Evolutionary conservation across 1,284 basidiomycete species (phyloP).

Genomic region (Taiwanofungus camphoratus): DNA sequence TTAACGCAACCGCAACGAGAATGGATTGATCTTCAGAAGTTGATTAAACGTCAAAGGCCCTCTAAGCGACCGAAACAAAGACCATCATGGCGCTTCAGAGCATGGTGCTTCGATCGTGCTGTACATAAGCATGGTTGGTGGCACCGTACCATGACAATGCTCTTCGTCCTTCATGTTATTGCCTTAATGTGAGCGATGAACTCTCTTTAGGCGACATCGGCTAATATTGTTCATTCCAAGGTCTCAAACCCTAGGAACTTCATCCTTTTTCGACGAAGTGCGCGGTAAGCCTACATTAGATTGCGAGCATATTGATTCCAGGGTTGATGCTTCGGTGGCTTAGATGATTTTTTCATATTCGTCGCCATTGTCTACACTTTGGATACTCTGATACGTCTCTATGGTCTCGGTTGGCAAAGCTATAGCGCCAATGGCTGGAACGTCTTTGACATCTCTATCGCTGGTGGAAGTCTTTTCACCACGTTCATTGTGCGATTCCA

Average conservation of each 20-base stretch:
- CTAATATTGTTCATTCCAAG: slow-evolving; percentile 36
- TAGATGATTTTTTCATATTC: slow-evolving; percentile 76
- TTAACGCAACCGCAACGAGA: slow-evolving; percentile 87
- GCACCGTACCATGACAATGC: slow-evolving; percentile 76
- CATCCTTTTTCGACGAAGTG: slow-evolving; percentile 50
- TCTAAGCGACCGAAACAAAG: slow-evolving; percentile 70
- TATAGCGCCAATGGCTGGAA: slow-evolving; percentile 92
- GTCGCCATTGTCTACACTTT: slow-evolving; percentile 73
- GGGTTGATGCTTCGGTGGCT: too few species aligned
- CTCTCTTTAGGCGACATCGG: not conserved
- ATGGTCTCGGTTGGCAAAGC: slow-evolving; percentile 81
- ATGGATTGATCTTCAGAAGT: slow-evolving; percentile 91
- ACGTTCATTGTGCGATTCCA: slow-evolving; percentile 73
- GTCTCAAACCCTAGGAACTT: slow-evolving; percentile 75
- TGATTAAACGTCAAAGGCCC: slow-evolving; percentile 85
- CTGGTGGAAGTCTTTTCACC: slow-evolving; percentile 80
- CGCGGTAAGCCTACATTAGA: slow-evolving; percentile 47
- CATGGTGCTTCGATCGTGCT: slow-evolving; percentile 92
- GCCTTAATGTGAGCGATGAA: slow-evolving; percentile 67
- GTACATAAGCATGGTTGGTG: slow-evolving; percentile 94
- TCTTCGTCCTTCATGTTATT: slow-evolving; percentile 84
- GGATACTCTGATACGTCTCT: slow-evolving; percentile 76
- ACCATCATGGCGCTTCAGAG: slow-evolving; percentile 52
- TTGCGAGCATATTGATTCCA: too few species aligned
- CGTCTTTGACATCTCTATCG: slow-evolving; percentile 83